Evolutionary conservation across 768 basidiomycete genomes (phyloP), one percentile per base, ranked within the genome.

Genomic region (Mycena kentingensis): DNA sequence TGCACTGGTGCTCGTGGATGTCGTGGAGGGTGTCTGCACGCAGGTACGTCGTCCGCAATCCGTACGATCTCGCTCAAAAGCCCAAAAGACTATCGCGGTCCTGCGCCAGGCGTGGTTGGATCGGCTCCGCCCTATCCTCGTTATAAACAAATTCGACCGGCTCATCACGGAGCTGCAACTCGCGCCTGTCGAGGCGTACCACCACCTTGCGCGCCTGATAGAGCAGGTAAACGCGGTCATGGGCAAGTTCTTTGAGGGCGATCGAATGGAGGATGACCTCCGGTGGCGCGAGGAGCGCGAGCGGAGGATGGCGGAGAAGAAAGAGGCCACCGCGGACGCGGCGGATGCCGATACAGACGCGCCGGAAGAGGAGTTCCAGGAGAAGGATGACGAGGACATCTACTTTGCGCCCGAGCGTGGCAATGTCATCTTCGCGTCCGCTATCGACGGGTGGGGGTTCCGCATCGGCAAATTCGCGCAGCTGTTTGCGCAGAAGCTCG

Each of bases 221-320:
- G 96, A 98, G 67, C 92, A 97, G 63, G 95, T 98, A 22, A 99
- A 98, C 63, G 97, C 94, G 0, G 92, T 98, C 45, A 96, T 98
- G 93, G 97, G 97, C 0, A 83, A 84, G 51, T 95, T 98, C 69
- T 98, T 94, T 64, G 93, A 95, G 3, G 82, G 88, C 2, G 96
- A 98, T 56, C 77, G 97, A 16, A 97, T 98, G 94, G 94, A 96
- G 58, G 94, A 98, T 55, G 95, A 98, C 70, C 70, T 93, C 19
- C 79, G 92, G 13, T 97, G 97, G 93, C 77, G 88, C 57, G 96
- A 98, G 73, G 92, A 93, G 58, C 84, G 90, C 25, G 93, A 98
- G 62, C 79, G 84, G 19, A 81, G 94, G 12, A 71, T 96, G 16
- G 85, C 84, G 12, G 80, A 78, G 21, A 88, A 91, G 72, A 90